Evolutionary conservation across 2,329 filamentous ascomycete genomes (phyloP), one percentile per base, ranked within the genome.

Genomic region (Hymenoscyphus salicellus): DNA sequence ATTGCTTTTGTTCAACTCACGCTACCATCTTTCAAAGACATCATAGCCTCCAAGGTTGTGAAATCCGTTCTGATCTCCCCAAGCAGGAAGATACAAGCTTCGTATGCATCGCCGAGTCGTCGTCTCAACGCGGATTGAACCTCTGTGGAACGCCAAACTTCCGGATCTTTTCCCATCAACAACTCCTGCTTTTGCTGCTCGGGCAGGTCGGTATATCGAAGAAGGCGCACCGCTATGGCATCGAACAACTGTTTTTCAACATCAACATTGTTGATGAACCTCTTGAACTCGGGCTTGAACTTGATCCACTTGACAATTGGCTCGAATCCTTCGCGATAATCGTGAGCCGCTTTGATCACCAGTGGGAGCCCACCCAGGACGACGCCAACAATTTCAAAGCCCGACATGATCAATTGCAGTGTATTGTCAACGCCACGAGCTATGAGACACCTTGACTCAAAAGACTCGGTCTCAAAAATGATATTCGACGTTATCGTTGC

Each of bases 281-380:
- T 38, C 5, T 66, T 62, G 20, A 73, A 71, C 2, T 68, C 65
- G 8, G 60, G 66, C 16, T 65, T 66, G 57, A 72, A 72, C 33
- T 65, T 60, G n/a, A 69, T 67, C 71, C 71, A 72, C 61, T 66
- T 72, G 23, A 61, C 16, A 20, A 72, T 43, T 20, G 66, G 64
- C 58, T 73, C 72, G 55, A 68, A 71, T 11, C 72, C 70, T 65
- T 72, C 56, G 36, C 63, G 65, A 52, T 72, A 72, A 49, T 70
- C 65, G 55, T 72, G 67, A 1, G 66, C 70, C 5, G 68, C 64
- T 16, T 66, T 67, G 16, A 71, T 69, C 3, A 73, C 38, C 1
- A 73, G 63, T 4, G 68, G 72, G 16, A 72, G 66, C 0, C 55
- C 70, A 10, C 66, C 72, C 8, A 73, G 66, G 5, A 72, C 61